phyloP scores from a whole-genome alignment of 2,329 filamentous ascomycete species.

The Tolypocladium endophyticum region DNA sequence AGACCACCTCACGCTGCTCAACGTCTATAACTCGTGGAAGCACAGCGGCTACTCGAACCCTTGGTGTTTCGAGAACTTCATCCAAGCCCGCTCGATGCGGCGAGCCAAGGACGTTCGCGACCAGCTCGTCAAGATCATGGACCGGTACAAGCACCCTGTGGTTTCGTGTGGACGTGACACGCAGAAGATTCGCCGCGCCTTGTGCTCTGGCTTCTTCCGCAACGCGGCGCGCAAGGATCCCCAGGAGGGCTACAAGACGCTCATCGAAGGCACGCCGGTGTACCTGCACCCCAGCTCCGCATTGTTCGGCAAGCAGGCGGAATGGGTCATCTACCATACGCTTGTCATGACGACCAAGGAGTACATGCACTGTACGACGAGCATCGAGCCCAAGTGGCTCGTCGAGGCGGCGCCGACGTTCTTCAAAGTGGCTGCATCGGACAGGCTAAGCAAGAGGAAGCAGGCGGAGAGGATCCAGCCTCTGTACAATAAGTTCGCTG shows the following conservation, averaged over 20 bases:
- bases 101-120: constrained; percentile 87
- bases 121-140: constrained; percentile 88
- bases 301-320: constrained; percentile 88
- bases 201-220: constrained; percentile 92
- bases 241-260: constrained; percentile 93
- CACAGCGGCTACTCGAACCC: constrained; percentile 67
- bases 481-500: constrained; percentile 83
- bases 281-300: constrained; percentile 89
- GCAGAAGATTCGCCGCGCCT: constrained; percentile 72
- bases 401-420: constrained; percentile 97
- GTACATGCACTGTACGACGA: constrained; percentile 93
- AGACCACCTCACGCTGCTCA: constrained; percentile 88
- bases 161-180: constrained; percentile 82
- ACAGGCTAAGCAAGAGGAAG: constrained; percentile 81
- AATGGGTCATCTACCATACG: constrained; percentile 91
- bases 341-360: constrained; percentile 91
- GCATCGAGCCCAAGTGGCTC: constrained; percentile 88
- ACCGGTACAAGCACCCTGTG: constrained; percentile 75
- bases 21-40: constrained; percentile 98
- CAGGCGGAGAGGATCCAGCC: constrained; percentile 92
- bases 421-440: constrained; percentile 90
- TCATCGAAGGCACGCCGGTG: constrained; percentile 89
- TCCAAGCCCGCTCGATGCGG: constrained; percentile 81
- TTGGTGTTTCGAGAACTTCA: constrained; percentile 98
- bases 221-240: constrained; percentile 92